These are phyloP conservation scores for Claviceps digitariae DNA, from an alignment of 2,329 filamentous ascomycete species.

Conservation along the genomic window DNA sequence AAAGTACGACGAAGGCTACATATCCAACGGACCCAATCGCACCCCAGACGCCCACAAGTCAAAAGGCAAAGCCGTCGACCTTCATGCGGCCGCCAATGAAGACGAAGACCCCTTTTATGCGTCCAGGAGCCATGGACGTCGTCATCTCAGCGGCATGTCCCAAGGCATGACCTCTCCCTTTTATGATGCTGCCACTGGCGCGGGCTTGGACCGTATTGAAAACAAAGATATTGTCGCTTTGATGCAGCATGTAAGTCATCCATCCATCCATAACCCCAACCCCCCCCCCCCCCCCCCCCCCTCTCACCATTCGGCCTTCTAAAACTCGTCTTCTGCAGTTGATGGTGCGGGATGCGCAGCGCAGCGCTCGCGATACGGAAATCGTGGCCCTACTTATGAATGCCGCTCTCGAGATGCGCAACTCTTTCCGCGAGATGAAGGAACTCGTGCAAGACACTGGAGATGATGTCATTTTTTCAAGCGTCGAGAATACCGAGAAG, in stretches of 20 bases:
- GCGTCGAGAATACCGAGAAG: conserved; percentile 77
- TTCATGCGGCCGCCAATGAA: conserved; percentile 31
- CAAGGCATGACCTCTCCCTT: conserved; percentile 82
- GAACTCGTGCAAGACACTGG: conserved; percentile 72
- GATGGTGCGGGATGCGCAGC: conserved; percentile 90
- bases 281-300: background rate
- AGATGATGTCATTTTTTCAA: conserved; percentile 76
- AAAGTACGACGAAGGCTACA: conserved; percentile 78
- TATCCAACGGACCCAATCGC: conserved; percentile 55
- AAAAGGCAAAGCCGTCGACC: conserved; percentile 43
- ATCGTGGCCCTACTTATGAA: conserved; percentile 89
- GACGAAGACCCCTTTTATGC: conserved; percentile 54
- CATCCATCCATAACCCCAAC: background rate
- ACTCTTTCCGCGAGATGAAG: conserved; percentile 91
- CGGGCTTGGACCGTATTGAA: conserved; percentile 80
- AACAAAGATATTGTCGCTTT: conserved; percentile 93
- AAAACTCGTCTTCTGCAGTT: conserved; percentile 35
- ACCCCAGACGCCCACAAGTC: conserved; percentile 34
- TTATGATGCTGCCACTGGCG: conserved; percentile 79
- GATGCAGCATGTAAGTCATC: conserved; percentile 72
- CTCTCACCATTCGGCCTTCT: background rate
- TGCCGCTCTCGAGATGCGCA: conserved; percentile 92
- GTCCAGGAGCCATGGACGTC: conserved; percentile 39
- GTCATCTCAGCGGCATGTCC: conserved; percentile 77
- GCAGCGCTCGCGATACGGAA: conserved; percentile 91